Conservation (phyloP, 2,329 filamentous ascomycete species). For the Rhynchosporium secalis region DNA sequence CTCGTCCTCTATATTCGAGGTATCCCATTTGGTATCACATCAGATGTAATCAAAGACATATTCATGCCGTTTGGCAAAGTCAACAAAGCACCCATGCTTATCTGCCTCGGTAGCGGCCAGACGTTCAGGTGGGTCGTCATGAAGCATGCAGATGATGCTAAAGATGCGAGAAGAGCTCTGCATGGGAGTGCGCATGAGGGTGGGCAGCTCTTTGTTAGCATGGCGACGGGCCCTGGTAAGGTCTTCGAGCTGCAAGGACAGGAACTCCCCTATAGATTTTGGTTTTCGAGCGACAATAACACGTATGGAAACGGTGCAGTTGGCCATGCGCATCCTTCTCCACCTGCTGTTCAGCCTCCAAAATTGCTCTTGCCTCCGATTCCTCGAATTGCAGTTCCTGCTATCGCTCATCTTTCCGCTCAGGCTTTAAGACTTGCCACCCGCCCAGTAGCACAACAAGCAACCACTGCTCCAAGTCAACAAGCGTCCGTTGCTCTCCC, state of each 20-base stretch:
- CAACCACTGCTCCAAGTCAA: neutral
- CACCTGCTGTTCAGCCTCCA: neutral
- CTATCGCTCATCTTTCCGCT: neutral
- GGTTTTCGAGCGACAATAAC: neutral
- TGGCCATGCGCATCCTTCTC: constrained; percentile 8
- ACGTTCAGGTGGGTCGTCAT: constrained; percentile 7
- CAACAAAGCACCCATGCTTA: constrained; percentile 25
- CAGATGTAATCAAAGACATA: constrained; percentile 17
- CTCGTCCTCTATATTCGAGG: constrained; percentile 32
- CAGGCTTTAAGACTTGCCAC: neutral
- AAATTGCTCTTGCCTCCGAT: constrained; percentile 8
- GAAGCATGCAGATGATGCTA: constrained; percentile 24
- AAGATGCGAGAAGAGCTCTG: constrained; percentile 17
- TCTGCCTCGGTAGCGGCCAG: constrained; percentile 21
- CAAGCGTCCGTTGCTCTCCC: too few species aligned
- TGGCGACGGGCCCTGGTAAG: constrained; percentile 12
- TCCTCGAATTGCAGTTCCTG: constrained; percentile 5
- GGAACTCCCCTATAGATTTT: neutral
- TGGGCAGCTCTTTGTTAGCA: constrained; percentile 11
- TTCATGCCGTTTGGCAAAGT: constrained; percentile 26
- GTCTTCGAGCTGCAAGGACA: neutral
- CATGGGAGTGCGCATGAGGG: constrained; percentile 22
- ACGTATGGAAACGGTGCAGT: neutral
- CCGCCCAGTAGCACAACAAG: neutral
- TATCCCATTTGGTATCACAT: constrained; percentile 21